Evolutionary conservation across 805 yeast genomes (phyloP), one percentile per base, ranked within the genome.

Genomic region (Candida verbasci): DNA sequence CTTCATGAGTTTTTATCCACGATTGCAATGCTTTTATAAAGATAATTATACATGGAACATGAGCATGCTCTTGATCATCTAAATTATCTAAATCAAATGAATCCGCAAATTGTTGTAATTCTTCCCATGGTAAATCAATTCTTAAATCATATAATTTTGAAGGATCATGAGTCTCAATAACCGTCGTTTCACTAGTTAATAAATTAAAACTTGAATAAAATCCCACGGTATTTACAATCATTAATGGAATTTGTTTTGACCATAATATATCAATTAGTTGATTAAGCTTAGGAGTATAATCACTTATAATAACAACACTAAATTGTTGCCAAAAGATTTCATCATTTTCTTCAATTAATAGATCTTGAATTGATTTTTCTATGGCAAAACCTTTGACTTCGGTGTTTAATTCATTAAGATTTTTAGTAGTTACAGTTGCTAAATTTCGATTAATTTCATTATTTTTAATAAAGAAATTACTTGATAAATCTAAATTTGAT

Each of bases 81-180:
- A 81, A 40, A 0, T 42, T 21, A 1, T 64, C 63, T 9, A 83
- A 44, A 37, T 80, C 76, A 31, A 79, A 62, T 1, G 74, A 55
- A 33, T 76, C 73, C 11, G 74, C 66, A 45, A 68, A 78, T 0
- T 56, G 60, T 24, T 57, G 55, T 6, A 88, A 57, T 45, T 84
- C 87, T 1, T 67, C 59, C 96, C 96, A 91, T 1, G 93, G 85
- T 4, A 53, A 38, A 41, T 78, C 80, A 2, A 88, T 56, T 35
- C 95, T 61, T 40, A 88, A 58, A 48, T 86, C 95, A 17, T 70
- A 76, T 2, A 80, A 50, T 7, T 73, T 63, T 53, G 62, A 78
- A 0, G 80, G 78, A 53, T 87, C 95, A 47, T 68, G 73, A 0
- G 95, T 76, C 41, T 89, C 89, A 11, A 86, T 60, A 2, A 86